phyloP scores from a whole-genome alignment of 148 eudicot genomes.

The Selenicereus undatus region DNA sequence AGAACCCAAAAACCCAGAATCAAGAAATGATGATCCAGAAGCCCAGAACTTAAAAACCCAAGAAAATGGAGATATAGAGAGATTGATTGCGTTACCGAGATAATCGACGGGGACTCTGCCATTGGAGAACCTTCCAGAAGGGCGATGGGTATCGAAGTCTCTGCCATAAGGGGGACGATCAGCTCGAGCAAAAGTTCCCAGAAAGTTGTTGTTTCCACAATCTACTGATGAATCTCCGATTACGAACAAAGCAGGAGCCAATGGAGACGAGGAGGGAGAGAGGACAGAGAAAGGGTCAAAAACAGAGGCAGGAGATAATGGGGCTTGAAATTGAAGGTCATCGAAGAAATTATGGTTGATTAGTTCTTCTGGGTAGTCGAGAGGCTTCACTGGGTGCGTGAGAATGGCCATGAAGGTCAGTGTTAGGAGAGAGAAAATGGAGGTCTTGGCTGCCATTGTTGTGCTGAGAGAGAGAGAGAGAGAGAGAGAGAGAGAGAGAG shows the following conservation, averaged over 20 bases:
- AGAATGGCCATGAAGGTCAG: conserved; percentile 18
- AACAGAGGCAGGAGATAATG: not conserved
- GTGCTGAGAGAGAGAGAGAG: not conserved
- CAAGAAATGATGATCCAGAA: not conserved
- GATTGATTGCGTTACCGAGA: conserved; percentile 43
- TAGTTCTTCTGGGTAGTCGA: conserved; percentile 33
- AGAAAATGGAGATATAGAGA: not conserved
- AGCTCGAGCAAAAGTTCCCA: conserved; percentile 88
- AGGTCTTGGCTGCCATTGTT: conserved; percentile 37
- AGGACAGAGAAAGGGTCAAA: conserved; percentile 13
- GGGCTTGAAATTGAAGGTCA: conserved; percentile 19
- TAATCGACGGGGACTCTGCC: conserved; percentile 89
- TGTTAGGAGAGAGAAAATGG: conserved; percentile 27
- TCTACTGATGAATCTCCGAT: conserved; percentile 90
- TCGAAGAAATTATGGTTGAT: conserved; percentile 24
- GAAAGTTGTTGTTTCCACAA: conserved; percentile 80
- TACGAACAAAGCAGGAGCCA: conserved; percentile 68
- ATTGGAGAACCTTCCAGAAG: conserved; percentile 86
- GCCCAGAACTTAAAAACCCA: conserved; percentile 1
- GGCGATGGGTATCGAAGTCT: conserved; percentile 77
- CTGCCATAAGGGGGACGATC: conserved; percentile 83
- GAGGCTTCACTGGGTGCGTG: conserved; percentile 8
- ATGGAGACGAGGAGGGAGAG: conserved; percentile 14
- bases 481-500: not conserved
- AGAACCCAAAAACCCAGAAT: not conserved